phyloP scores from a whole-genome alignment of 1,284 basidiomycete genomes.

The Apiotrichum sp. region DNA sequence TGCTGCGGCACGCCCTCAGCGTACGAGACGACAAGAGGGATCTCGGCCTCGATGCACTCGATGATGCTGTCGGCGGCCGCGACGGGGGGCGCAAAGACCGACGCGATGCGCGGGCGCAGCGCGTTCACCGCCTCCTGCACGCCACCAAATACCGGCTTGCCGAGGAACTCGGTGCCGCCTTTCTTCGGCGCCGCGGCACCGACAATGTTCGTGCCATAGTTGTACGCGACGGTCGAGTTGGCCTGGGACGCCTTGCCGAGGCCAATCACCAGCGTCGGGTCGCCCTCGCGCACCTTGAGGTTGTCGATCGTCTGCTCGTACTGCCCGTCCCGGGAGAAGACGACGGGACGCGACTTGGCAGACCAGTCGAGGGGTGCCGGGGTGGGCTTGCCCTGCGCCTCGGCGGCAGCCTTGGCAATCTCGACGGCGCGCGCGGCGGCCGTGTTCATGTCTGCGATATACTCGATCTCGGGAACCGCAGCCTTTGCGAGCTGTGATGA shows the following conservation, averaged over 20 bases:
- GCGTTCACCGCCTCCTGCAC: conserved; percentile 65
- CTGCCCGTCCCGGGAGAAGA: conserved; percentile 42
- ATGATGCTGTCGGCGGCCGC: conserved; percentile 81
- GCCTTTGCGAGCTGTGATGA: background rate
- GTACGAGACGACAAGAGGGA: conserved; percentile 84
- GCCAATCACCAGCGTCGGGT: conserved; percentile 80
- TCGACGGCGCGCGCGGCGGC: conserved; percentile 18
- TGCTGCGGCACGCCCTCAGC: conserved; percentile 77
- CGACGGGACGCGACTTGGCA: conserved; percentile 4
- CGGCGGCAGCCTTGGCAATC: background rate
- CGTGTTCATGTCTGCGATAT: conserved; percentile 16
- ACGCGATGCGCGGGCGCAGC: conserved; percentile 17
- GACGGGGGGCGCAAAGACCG: conserved; percentile 14
- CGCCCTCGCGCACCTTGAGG: conserved; percentile 79
- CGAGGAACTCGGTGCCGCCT: conserved; percentile 82
- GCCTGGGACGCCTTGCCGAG: conserved; percentile 20
- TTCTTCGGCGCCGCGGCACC: conserved; percentile 93
- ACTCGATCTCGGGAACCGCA: conserved; percentile 11
- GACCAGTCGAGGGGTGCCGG: background rate
- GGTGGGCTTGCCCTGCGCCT: background rate
- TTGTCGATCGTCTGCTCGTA: conserved; percentile 72
- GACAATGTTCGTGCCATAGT: conserved; percentile 84
- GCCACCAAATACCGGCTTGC: conserved; percentile 80
- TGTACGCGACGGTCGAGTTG: conserved; percentile 12
- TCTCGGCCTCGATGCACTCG: conserved; percentile 90